Evolutionary conservation across 257 asterid genomes (phyloP).

Genomic region (Solanum habrochaites): DNA sequence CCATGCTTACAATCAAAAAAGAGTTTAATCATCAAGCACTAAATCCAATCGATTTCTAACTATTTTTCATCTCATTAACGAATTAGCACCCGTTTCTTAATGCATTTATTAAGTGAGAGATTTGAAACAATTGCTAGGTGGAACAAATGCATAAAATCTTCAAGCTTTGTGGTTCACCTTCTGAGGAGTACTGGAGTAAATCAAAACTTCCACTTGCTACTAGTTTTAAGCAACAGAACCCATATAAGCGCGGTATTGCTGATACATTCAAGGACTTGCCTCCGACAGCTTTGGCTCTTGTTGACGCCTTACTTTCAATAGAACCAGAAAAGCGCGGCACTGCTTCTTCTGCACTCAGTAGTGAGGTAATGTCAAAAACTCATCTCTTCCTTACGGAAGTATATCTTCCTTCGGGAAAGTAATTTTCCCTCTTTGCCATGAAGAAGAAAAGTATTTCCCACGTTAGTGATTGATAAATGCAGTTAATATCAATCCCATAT

Average conservation of each 20-base stretch:
- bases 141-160: slow-evolving; percentile 17
- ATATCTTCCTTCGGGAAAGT: neutral
- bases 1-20: neutral
- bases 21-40: neutral
- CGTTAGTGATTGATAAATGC: neutral
- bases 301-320: slow-evolving; percentile 3
- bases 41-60: neutral
- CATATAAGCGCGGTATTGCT: slow-evolving; percentile 3
- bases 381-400: neutral
- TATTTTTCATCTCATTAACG: neutral
- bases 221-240: slow-evolving; percentile 7
- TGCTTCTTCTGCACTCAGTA: slow-evolving; percentile 7
- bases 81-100: neutral
- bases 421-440: neutral
- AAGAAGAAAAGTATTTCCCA: neutral
- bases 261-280: slow-evolving; percentile 7
- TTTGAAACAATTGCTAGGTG: neutral
- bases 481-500: neutral
- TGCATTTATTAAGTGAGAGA: neutral
- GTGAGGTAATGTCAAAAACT: slow-evolving; percentile 3
- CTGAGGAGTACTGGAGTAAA: slow-evolving; percentile 11
- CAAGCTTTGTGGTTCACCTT: slow-evolving; percentile 19
- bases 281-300: neutral
- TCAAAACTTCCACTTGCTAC: slow-evolving; percentile 8
- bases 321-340: slow-evolving; percentile 3